phyloP scores from a whole-genome alignment of 371 early-diverging fungal genomes.

The Rhizopus microsporus region DNA sequence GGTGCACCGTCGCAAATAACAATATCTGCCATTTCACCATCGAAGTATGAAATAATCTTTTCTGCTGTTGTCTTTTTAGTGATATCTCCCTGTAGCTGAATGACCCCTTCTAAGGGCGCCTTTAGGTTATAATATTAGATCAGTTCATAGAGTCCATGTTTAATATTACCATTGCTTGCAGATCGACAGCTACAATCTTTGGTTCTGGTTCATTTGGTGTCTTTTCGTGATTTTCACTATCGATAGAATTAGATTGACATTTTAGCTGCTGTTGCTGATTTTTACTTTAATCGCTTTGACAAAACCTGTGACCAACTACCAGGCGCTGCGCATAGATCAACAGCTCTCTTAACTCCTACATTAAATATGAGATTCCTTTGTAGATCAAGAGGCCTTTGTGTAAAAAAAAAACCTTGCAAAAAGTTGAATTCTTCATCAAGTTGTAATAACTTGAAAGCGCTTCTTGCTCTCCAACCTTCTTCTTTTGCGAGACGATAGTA shows the following conservation, averaged over 20 bases:
- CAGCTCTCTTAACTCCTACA: conserved; percentile 83
- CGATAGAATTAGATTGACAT: neutral
- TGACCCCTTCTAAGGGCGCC: conserved; percentile 94
- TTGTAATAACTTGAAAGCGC: conserved; percentile 98
- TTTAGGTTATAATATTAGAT: conserved; percentile 12
- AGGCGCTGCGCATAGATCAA: conserved; percentile 99
- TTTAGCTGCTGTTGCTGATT: neutral
- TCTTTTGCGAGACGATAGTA: conserved; percentile 97
- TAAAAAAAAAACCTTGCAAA: conserved; percentile 60
- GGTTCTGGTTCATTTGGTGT: conserved; percentile 56
- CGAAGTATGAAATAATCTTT: conserved; percentile 86
- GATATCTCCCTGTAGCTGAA: conserved; percentile 97
- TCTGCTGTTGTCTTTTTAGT: conserved; percentile 94
- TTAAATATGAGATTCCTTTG: neutral
- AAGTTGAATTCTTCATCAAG: conserved; percentile 58
- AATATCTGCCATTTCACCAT: conserved; percentile 89
- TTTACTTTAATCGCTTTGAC: conserved; percentile 52
- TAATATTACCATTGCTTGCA: conserved; percentile 90
- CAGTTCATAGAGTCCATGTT: no score
- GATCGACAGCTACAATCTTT: conserved; percentile 97
- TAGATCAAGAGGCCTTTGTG: neutral
- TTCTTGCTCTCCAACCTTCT: conserved; percentile 96
- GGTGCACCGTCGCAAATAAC: conserved; percentile 99
- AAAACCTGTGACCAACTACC: conserved; percentile 99
- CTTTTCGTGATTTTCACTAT: conserved; percentile 59